Evolutionary conservation across 2,329 filamentous ascomycete species (phyloP).

Genomic region (Chaetothyriales sp.): DNA sequence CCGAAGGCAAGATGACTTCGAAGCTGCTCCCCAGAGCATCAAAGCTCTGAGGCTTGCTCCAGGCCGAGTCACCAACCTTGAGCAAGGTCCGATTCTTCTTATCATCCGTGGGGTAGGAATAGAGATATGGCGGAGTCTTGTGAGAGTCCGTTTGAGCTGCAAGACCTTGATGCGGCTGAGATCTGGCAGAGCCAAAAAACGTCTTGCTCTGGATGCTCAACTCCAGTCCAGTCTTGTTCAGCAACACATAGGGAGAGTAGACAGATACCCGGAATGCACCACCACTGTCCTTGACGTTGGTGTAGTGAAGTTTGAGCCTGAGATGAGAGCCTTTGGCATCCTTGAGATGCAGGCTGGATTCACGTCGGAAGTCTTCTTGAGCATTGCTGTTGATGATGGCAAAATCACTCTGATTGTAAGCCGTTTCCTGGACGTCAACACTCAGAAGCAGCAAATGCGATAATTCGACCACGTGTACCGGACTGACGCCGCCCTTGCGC

Average conservation of each 20-base stretch:
- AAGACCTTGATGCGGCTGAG: conserved; percentile 67
- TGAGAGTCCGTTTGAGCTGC: conserved; percentile 36
- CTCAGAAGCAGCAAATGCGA: conserved; percentile 86
- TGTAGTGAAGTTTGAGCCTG: conserved; percentile 79
- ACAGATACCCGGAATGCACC: conserved; percentile 93
- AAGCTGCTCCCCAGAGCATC: conserved; percentile 90
- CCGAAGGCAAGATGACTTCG: conserved; percentile 68
- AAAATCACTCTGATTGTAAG: conserved; percentile 90
- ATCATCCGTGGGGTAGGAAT: conserved; percentile 78
- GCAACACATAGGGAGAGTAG: conserved; percentile 83
- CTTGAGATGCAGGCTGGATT: conserved; percentile 64
- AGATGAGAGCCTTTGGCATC: conserved; percentile 69
- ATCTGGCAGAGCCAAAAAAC: conserved; percentile 67
- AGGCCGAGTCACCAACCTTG: conserved; percentile 75
- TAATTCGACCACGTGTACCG: conserved; percentile 90
- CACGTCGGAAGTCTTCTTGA: conserved; percentile 75
- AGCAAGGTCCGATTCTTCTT: conserved; percentile 79
- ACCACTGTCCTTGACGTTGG: conserved; percentile 73
- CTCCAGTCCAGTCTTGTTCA: conserved; percentile 88
- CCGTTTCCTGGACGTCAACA: conserved; percentile 90
- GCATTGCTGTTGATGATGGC: conserved; percentile 87
- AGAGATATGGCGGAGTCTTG: conserved; percentile 84
- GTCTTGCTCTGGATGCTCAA: conserved; percentile 79
- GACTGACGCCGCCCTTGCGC: conserved; percentile 88
- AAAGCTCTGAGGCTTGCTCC: conserved; percentile 97